Conservation (phyloP, 2,329 filamentous ascomycete species). For the Fusarium ramigenum region DNA sequence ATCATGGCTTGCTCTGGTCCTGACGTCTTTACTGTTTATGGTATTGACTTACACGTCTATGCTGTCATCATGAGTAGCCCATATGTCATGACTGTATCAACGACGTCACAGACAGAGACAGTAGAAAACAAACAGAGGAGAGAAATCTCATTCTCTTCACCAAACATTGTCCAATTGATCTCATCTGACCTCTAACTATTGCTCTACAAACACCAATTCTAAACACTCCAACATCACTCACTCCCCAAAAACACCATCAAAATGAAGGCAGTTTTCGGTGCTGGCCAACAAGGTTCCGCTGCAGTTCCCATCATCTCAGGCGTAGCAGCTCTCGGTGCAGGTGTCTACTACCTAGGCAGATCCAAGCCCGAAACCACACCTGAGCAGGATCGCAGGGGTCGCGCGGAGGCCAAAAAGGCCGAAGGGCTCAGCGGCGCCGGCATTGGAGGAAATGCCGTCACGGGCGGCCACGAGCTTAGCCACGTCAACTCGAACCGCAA, state of each 20-base stretch:
- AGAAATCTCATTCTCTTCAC: background rate
- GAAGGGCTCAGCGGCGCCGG: constrained; percentile 46
- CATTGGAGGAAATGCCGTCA: constrained; percentile 44
- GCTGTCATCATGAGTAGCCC: constrained; percentile 37
- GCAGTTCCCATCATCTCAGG: constrained; percentile 31
- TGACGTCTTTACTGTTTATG: constrained; percentile 11
- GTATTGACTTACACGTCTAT: constrained; percentile 29
- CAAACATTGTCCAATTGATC: constrained; percentile 3
- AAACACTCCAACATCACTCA: background rate
- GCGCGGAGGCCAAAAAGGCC: constrained; percentile 45
- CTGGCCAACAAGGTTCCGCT: constrained; percentile 29
- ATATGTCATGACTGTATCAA: constrained; percentile 34
- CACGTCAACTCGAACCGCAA: constrained; percentile 31
- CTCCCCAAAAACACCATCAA: background rate
- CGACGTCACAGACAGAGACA: constrained; percentile 29
- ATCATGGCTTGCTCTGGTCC: constrained; percentile 11
- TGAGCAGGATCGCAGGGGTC: constrained; percentile 27
- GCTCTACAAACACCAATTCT: background rate
- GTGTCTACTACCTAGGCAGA: constrained; percentile 36
- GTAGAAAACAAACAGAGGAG: constrained; percentile 10
- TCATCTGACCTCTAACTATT: background rate
- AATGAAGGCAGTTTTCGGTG: constrained; percentile 34
- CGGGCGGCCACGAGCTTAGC: constrained; percentile 46
- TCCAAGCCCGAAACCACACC: constrained; percentile 14
- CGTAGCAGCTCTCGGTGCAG: constrained; percentile 36